A percentile compares a stretch with the other conserved stretches of the same genome.
Evolutionary conservation across 768 basidiomycete genomes (phyloP).

Genomic region (Macrolepiota dolichaula): DNA sequence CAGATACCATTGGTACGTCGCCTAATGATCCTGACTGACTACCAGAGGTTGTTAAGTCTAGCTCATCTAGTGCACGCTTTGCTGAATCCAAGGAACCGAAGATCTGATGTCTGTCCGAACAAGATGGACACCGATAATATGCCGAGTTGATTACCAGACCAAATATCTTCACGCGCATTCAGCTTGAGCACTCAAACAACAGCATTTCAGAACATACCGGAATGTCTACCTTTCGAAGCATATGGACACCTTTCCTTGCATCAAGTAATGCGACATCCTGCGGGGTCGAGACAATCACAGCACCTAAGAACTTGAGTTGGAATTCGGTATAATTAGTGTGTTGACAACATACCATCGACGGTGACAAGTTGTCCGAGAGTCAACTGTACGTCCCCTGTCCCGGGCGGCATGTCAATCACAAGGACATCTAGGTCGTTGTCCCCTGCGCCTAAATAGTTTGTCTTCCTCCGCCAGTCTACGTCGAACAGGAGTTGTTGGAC

Average conservation of each 20-base stretch:
- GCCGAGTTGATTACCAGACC: slow-evolving; percentile 90
- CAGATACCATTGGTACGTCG: slow-evolving; percentile 10
- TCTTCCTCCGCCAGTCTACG: slow-evolving; percentile 69
- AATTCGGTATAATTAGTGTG: background rate
- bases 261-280: slow-evolving; percentile 93
- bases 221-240: slow-evolving; percentile 86
- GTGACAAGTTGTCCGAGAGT: slow-evolving; percentile 84
- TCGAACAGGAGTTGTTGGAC: slow-evolving; percentile 96
- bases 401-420: slow-evolving; percentile 95
- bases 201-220: slow-evolving; percentile 53
- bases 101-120: slow-evolving; percentile 23
- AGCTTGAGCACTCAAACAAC: background rate
- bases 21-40: background rate
- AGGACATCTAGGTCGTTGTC: slow-evolving; percentile 71
- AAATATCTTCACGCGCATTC: slow-evolving; percentile 53
- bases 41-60: background rate
- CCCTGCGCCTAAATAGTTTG: slow-evolving; percentile 24
- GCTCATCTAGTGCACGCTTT: background rate
- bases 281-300: slow-evolving; percentile 92
- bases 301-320: slow-evolving; percentile 50
- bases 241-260: slow-evolving; percentile 87
- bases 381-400: slow-evolving; percentile 94
- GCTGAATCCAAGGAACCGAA: slow-evolving; percentile 8
- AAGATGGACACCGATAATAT: slow-evolving; percentile 75
- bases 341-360: slow-evolving; percentile 65